Percentiles rank a stretch among this genome's conserved stretches.
Evolutionary conservation across 2,329 filamentous ascomycete species (phyloP).

Genomic region (Davidsoniella virescens): DNA sequence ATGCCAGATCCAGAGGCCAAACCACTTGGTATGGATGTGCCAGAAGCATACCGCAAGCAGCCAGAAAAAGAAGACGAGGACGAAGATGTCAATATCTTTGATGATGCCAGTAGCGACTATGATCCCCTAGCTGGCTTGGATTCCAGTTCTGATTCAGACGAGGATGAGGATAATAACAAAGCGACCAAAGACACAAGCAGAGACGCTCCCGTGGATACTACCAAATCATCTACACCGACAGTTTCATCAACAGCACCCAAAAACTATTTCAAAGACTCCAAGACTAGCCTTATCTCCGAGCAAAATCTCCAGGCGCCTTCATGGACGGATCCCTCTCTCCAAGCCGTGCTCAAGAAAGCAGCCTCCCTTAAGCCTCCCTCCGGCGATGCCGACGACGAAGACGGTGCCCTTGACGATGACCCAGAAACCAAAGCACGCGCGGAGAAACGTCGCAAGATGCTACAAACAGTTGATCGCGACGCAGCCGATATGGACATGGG

Average conservation of each 20-base stretch:
- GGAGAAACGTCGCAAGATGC: slow-evolving; percentile 56
- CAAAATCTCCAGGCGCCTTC: slow-evolving; percentile 35
- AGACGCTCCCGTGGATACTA: background rate
- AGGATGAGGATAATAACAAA: slow-evolving; percentile 23
- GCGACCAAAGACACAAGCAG: slow-evolving; percentile 14
- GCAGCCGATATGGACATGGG: slow-evolving; percentile 87
- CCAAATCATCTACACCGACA: slow-evolving; percentile 16
- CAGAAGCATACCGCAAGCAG: slow-evolving; percentile 37
- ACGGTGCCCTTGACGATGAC: slow-evolving; percentile 25
- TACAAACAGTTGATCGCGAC: slow-evolving; percentile 60
- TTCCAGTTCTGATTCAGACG: slow-evolving; percentile 26
- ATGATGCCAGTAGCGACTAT: slow-evolving; percentile 49
- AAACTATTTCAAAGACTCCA: slow-evolving; percentile 49
- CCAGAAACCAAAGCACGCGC: slow-evolving; percentile 39
- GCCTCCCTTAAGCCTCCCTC: slow-evolving; percentile 42
- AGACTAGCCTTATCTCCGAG: slow-evolving; percentile 36
- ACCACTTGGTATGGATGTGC: slow-evolving; percentile 50
- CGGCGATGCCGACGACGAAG: slow-evolving; percentile 21
- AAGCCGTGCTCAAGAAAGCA: slow-evolving; percentile 75
- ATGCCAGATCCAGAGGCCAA: slow-evolving; percentile 38
- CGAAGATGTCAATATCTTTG: slow-evolving; percentile 48
- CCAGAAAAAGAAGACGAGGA: slow-evolving; percentile 32
- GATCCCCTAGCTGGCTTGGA: slow-evolving; percentile 45
- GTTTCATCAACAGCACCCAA: slow-evolving; percentile 24
- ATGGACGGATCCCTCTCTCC: slow-evolving; percentile 58